Evolutionary conservation across 345 rosid species (phyloP).

Genomic region (Mallotus nudiflorus): DNA sequence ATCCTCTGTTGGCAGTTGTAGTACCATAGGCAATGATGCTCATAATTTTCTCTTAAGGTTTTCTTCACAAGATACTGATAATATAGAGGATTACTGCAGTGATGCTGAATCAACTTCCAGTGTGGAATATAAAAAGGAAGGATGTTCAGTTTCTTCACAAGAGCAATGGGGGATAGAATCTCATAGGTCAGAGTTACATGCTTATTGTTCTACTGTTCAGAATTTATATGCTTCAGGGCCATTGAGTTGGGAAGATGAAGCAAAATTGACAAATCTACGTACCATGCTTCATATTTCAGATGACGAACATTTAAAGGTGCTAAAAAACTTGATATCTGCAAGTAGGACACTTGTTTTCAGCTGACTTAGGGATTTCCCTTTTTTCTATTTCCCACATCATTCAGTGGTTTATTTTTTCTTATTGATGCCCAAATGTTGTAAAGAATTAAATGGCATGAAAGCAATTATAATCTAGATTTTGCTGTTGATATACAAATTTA

Average conservation of each 20-base stretch:
- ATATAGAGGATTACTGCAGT: constrained; percentile 19
- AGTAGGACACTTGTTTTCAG: constrained; percentile 17
- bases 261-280: constrained; percentile 31
- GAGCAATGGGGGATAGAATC: constrained; percentile 12
- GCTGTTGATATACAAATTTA: background rate
- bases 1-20: constrained; percentile 49
- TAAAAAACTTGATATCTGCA: constrained; percentile 37
- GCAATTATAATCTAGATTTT: constrained; percentile 6
- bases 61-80: background rate
- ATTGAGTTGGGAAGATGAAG: constrained; percentile 41
- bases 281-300: constrained; percentile 32
- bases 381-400: background rate
- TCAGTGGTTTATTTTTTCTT: background rate
- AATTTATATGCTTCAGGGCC: constrained; percentile 35
- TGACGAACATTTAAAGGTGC: constrained; percentile 36
- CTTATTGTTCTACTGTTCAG: constrained; percentile 12
- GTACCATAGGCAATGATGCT: constrained; percentile 9
- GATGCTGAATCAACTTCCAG: constrained; percentile 33
- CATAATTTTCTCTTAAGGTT: constrained; percentile 3
- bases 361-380: constrained; percentile 15
- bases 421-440: constrained; percentile 7
- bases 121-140: constrained; percentile 3
- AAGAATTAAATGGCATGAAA: background rate
- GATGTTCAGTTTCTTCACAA: background rate
- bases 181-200: constrained; percentile 20